These are phyloP conservation scores for Sonneratia caseolaris DNA, from an alignment of 345 rosid species.

Conservation along the genomic window DNA sequence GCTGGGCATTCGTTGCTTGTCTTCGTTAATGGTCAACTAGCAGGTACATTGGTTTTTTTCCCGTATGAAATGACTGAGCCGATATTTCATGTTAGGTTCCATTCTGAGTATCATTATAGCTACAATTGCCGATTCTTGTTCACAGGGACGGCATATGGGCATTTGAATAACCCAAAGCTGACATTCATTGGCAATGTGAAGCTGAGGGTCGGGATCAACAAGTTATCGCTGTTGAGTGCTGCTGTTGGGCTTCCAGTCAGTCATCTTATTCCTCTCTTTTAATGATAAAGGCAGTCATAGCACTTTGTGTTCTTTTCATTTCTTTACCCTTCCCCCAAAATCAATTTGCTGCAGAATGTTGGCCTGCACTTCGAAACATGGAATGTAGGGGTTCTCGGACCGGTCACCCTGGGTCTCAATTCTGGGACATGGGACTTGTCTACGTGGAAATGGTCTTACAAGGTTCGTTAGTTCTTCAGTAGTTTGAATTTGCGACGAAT, in stretches of 20 bases:
- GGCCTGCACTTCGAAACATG: slow-evolving; percentile 70
- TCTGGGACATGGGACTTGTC: slow-evolving; percentile 78
- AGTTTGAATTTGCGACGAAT: neutral
- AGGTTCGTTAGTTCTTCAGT: slow-evolving; percentile 39
- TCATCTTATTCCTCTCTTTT: neutral
- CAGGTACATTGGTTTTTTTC: slow-evolving; percentile 13
- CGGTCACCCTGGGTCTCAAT: slow-evolving; percentile 63
- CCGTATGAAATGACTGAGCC: neutral
- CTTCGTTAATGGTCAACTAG: slow-evolving; percentile 64
- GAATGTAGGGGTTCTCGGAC: slow-evolving; percentile 81
- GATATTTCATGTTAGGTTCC: neutral
- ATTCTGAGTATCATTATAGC: neutral
- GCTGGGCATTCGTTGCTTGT: slow-evolving; percentile 79
- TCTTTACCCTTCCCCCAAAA: neutral
- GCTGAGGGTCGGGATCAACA: slow-evolving; percentile 69
- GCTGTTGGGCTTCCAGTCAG: slow-evolving; percentile 87
- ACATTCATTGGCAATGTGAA: slow-evolving; percentile 58
- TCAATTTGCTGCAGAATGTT: slow-evolving; percentile 45
- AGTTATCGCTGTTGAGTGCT: slow-evolving; percentile 64
- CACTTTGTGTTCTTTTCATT: neutral
- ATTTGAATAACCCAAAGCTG: slow-evolving; percentile 43
- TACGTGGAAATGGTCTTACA: slow-evolving; percentile 81
- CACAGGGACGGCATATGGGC: slow-evolving; percentile 67
- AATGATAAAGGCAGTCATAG: neutral
- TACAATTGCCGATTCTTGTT: neutral